Evolutionary conservation across 495 filamentous ascomycete species (phyloP).

Genomic region (Penicillium fimorum): DNA sequence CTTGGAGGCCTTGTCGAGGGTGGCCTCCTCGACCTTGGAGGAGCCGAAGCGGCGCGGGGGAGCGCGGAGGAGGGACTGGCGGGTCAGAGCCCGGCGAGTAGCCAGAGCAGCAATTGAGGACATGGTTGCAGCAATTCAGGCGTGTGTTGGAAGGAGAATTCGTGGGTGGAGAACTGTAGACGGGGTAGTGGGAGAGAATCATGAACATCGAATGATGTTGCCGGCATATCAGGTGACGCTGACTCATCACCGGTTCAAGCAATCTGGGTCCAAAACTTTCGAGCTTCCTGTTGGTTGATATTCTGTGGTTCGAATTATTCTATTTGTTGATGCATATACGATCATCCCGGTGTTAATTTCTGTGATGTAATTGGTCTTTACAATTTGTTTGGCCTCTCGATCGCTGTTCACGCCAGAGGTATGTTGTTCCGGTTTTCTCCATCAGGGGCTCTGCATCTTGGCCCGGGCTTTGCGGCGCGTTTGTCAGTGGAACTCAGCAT

Average conservation of each 20-base stretch:
- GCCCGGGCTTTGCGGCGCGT: conserved; percentile 21
- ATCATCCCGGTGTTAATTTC: conserved; percentile 5
- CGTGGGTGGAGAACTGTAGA: conserved; percentile 19
- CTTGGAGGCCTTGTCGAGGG: conserved; percentile 65
- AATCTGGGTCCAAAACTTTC: conserved; percentile 4
- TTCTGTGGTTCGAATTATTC: conserved; percentile 5
- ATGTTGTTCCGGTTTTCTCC: conserved; percentile 9
- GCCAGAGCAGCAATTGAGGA: conserved; percentile 54
- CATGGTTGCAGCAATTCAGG: conserved; percentile 42
- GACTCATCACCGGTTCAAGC: conserved; percentile 28
- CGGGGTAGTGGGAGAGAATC: conserved; percentile 35
- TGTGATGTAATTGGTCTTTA: conserved; percentile 24
- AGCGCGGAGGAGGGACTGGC: conserved; percentile 44
- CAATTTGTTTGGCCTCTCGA: conserved; percentile 8
- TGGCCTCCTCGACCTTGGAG: conserved; percentile 49
- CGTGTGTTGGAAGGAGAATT: conserved; percentile 16
- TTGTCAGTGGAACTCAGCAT: conserved; percentile 6
- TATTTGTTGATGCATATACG: conserved; percentile 7
- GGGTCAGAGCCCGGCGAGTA: conserved; percentile 49
- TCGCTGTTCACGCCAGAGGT: conserved; percentile 14
- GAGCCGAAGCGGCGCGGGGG: conserved; percentile 43
- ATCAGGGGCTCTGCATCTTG: conserved; percentile 21
- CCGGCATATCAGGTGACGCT: conserved; percentile 23
- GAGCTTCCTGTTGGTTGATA: conserved; percentile 10
- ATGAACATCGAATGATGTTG: conserved; percentile 39